These are phyloP conservation scores for rapeseed (Brassica napus) DNA, from an alignment of 345 rosid genomes.

Conservation along the genomic window DNA sequence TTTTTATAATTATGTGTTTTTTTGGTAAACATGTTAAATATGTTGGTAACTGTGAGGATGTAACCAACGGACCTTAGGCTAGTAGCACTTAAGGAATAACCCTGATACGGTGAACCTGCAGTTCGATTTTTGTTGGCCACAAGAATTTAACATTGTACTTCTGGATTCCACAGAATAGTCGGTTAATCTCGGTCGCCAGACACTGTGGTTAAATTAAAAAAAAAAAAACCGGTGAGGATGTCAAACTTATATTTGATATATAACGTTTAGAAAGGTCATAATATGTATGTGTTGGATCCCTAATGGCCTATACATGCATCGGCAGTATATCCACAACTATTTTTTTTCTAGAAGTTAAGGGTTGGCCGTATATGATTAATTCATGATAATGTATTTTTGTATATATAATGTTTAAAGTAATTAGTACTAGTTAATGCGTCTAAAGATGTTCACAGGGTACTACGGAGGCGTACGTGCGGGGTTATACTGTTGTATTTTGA, in stretches of 20 bases:
- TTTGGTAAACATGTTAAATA: too few species aligned
- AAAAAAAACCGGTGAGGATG: neutral
- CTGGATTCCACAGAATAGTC: too few species aligned
- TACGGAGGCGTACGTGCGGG: constrained; percentile 41
- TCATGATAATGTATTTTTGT: neutral
- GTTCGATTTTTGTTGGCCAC: too few species aligned
- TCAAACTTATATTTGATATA: neutral
- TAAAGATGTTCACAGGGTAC: constrained; percentile 41
- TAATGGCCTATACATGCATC: neutral
- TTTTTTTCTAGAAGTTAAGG: neutral
- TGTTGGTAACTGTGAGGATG: neutral
- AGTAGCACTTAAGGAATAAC: too few species aligned
- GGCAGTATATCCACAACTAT: neutral
- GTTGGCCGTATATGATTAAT: neutral
- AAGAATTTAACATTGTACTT: too few species aligned
- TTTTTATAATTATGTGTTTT: too few species aligned
- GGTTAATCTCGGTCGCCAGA: too few species aligned
- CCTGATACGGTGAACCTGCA: too few species aligned
- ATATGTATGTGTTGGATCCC: neutral
- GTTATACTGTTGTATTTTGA: constrained; percentile 18
- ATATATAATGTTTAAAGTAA: constrained; percentile 2
- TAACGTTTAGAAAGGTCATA: neutral
- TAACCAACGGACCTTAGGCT: neutral
- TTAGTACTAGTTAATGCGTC: constrained; percentile 22
- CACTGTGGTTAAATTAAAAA: too few species aligned